Base-by-base conservation (phyloP, 2,329 filamentous ascomycete species). In the Fusarium continuum region DNA sequence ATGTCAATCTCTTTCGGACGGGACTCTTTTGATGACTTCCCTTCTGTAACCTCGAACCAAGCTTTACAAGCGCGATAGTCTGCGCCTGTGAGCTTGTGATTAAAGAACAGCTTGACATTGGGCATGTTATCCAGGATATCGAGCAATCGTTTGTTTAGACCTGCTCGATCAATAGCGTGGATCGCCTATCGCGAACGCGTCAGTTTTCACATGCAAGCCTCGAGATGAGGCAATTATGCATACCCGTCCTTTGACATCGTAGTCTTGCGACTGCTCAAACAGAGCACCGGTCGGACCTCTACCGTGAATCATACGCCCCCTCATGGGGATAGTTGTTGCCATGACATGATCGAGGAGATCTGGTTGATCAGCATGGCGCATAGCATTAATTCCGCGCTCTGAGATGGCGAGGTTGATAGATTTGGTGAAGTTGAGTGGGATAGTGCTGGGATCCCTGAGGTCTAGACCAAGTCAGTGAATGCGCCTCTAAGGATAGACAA, bases 391-490 rank as follows among this genome's bases (percentile, higher is more conserved):
- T 26, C 95, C 95, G 55, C 95, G 88, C 75, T 98, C 93, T 0
- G 95, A 98, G 1, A 99, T 82, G 19, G 95, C 94, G 51, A 99
- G 80, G 73, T 99, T 99, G 81, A 99, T 99, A n/a, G 95, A 98
- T 76, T 93, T 96, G 59, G 93, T 96, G 74, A 97, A 97, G 77
- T 97, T 97, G 60, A 98, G 83, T 4, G 94, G 93, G 25, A 88
- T 88, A 1, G 91, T 97, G 3, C 87, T 85, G 3, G 91, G 88
- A 74, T 96, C 88, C 34, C 95, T 88, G 43, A 98, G 88, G 79
- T 99, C 95, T 98, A 41, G 35, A 58, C 39, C 22, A 55, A n/a
- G 61, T 70, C 47, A 71, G 69, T 49, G 17, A 39, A 47, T 63
- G 38, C 45, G 43, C 40, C 44, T 32, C 25, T 22, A 17, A 26